Evolutionary conservation across 2,329 filamentous ascomycete genomes (phyloP), one percentile per base, ranked within the genome.

Genomic region (Fusarium tricinctum): DNA sequence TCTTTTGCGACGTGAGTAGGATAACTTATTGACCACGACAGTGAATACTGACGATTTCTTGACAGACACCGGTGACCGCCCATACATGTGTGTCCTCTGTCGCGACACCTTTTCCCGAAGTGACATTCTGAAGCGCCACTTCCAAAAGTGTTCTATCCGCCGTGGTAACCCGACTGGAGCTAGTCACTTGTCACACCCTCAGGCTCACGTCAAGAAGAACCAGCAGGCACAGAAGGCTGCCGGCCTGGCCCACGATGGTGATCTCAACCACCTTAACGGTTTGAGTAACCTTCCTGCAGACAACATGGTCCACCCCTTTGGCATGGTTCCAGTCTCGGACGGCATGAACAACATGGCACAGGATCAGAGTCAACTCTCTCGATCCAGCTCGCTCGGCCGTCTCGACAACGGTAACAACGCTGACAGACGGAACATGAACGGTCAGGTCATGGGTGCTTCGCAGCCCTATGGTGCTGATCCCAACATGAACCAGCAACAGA

Each of bases 51-150:
- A 84, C 75, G 54, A 69, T 58, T 54, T 22, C 42, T 57, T 26
- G 58, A 45, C 74, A 97, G 95, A 99, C 84, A 98, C 96, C 66
- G 96, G 96, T 76, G 95, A 98, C 80, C 93, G 96, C 71, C 96
- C 96, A 58, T 99, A 99, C 84, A 97, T 97, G 89, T 99, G 96
- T 82, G 93, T 97, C 71, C 86, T 99, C 51, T 99, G 96, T 85
- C 94, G 96, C 80, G 96, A 98, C 81, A 98, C 94, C 33, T 99
- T 99, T 82, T 97, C 93, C 48, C 91, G 96, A 79, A 97, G 94
- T 85, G 96, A 99, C 78, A 98, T 99, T 71, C 84, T 99, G 75
- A 99, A 99, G 86, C 93, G 96, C 70, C 96, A 99, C 83, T 99
- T 98, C 82, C 94, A 97, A 81, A 99, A 99, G 85, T 99, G 96